Evolutionary conservation across 345 rosid species (phyloP), one percentile per base, ranked within the genome.

Genomic region (Corymbia maculata): DNA sequence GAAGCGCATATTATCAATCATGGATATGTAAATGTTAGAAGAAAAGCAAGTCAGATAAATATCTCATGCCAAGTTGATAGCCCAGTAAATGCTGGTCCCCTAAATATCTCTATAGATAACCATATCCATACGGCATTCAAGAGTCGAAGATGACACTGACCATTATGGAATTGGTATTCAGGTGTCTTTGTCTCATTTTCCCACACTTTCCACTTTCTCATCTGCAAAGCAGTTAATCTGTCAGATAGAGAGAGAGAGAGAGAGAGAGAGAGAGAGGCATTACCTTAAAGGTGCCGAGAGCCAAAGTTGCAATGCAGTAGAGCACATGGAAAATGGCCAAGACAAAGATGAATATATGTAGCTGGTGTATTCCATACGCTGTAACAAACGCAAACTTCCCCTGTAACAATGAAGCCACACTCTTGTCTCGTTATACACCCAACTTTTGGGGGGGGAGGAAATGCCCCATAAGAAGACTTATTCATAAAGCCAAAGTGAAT

Each of bases 141-240:
- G 61, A 85, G 47, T 75, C 49, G 82, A 75, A 75, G 82, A 36
- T 36, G 50, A 50, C 80, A 24, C 32, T 52, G 79, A 95, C 97
- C 97, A 24, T 95, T 88, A 10, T 92, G 80, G 88, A 93, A 95
- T 87, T 95, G 97, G 88, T 96, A 94, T 79, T 96, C 98, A 7
- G 92, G 89, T 21, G 99, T 96, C 92, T 90, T 93, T 14, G 98
- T 96, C 89, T 97, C 99, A 61, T 92, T 88, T 89, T 97, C 99
- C 99, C 99, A 97, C n/a, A 7, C 75, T 92, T 93, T 96, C 99
- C 99, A 97, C 26, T 90, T 94, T 85, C 93, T 96, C 99, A 96
- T 97, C 99, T 97, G 92, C 28, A 85, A 30, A 51, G 64, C 26
- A 87, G 22, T 50, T 52, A 26, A 50, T 55, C 28, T 36, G 82